Conservation (phyloP, 139 green algal genomes). For the Penium margaritaceum region DNA sequence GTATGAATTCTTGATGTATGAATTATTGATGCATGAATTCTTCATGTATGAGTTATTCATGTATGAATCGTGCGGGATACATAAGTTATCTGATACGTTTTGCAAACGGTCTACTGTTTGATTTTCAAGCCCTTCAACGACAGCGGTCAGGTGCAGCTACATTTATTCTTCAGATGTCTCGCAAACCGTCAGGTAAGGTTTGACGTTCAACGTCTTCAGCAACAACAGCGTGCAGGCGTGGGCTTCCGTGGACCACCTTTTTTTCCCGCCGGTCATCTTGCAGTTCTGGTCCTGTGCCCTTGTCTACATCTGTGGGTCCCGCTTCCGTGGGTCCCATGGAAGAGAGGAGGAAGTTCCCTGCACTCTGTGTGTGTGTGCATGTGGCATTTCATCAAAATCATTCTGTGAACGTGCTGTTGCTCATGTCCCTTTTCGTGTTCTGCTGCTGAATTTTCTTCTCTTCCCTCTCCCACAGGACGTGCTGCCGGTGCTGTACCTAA, state of each 20-base stretch:
- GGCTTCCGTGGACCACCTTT: too few species aligned
- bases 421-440: neutral
- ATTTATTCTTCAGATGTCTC: conserved; percentile 58
- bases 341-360: too few species aligned
- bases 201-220: conserved; percentile 74
- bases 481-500: neutral
- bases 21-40: too few species aligned
- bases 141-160: neutral
- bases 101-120: too few species aligned
- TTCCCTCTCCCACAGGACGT: neutral
- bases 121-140: neutral
- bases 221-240: conserved; percentile 61
- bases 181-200: conserved; percentile 60
- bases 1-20: too few species aligned
- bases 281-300: too few species aligned
- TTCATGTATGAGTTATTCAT: too few species aligned
- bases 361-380: neutral
- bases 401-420: neutral
- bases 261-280: too few species aligned
- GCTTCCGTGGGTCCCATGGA: too few species aligned
- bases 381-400: neutral
- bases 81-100: too few species aligned
- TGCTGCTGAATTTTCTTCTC: neutral
- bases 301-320: too few species aligned
- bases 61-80: too few species aligned